phyloP scores from a whole-genome alignment of 2,329 filamentous ascomycete genomes.

The Drechslerella coelobrocha region DNA sequence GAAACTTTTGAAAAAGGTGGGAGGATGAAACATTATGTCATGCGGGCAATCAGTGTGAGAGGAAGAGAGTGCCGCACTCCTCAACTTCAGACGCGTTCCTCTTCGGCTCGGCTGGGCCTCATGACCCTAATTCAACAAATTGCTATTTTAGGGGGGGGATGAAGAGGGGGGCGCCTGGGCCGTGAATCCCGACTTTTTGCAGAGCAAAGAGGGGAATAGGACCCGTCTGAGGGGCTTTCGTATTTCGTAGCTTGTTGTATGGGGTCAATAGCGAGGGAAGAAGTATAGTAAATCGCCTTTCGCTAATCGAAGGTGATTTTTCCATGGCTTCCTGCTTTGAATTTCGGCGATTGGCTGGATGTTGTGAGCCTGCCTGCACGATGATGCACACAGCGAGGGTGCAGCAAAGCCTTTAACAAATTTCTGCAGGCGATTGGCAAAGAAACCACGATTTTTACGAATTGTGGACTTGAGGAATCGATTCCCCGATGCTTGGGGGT shows the following conservation, averaged over 20 bases:
- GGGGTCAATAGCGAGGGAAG: not conserved
- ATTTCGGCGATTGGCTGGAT: conserved; percentile 42
- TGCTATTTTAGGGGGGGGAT: not conserved
- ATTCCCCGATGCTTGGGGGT: not conserved
- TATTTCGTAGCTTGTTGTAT: not conserved
- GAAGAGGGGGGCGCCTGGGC: not conserved
- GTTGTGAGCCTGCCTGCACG: conserved; percentile 25
- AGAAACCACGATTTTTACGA: not conserved
- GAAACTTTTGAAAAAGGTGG: conserved; percentile 3
- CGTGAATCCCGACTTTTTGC: not conserved
- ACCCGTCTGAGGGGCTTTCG: conserved; percentile 1
- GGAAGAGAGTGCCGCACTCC: conserved; percentile 25
- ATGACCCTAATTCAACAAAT: not conserved
- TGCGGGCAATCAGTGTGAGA: conserved; percentile 25
- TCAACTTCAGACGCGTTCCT: not conserved
- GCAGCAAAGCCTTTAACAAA: conserved; percentile 3
- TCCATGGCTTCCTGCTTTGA: not conserved
- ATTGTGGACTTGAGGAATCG: not conserved
- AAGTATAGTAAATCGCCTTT: conserved; percentile 1
- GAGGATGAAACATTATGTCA: conserved; percentile 51
- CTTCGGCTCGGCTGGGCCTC: not conserved
- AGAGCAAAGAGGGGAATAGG: not conserved
- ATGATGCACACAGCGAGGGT: conserved; percentile 13
- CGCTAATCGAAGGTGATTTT: conserved; percentile 28
- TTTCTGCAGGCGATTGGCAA: not conserved